Evolutionary conservation across 2,329 filamentous ascomycete species (phyloP), one percentile per base, ranked within the genome.

Genomic region (Raffaelea albimanens): DNA sequence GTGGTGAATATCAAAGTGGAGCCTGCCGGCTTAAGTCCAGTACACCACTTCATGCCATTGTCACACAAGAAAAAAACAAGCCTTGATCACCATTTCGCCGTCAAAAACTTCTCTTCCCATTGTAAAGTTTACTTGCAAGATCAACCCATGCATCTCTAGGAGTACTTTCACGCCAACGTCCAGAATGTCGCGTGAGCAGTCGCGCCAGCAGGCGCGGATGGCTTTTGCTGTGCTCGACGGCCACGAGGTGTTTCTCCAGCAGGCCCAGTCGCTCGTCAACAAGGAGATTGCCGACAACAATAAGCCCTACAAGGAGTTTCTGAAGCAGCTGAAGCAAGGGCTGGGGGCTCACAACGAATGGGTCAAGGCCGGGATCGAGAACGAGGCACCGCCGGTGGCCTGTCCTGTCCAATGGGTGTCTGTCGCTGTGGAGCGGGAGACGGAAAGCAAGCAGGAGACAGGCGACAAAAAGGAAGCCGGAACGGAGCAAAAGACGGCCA

Each of bases 181-280:
- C 5, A 41, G 19, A 16, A 14, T 25, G 10, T 22, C 21, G n/a
- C n/a, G n/a, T n/a, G n/a, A n/a, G n/a, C n/a, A n/a, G n/a, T n/a
- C n/a, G n/a, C n/a, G n/a, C n/a, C 19, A 14, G 11, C 23, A 16
- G 25, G 7, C 7, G 25, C 7, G 7, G 25, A 7, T 13, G 25
- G 25, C 25, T 13, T 29, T 13, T 29, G n/a, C n/a, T n/a, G n/a
- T 29, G 7, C 34, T 52, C 3, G 31, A 23, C 5, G 43, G 33
- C 25, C 51, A 51, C 40, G 18, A 21, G 21, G 21, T n/a, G 9
- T 51, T 51, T 22, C 29, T 53, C 2, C 11, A 5, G 13, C 43
- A 43, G 13, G 40, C 49, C 7, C 20, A 42, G 23, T 21, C 14
- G 2, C 25, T 41, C 19, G 29, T 53, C 22, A 33, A 45, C 7